A percentile compares a stretch with the other conserved stretches of the same genome.
Conservation (phyloP, 2,329 filamentous ascomycete species). For the Xylaria sp. region DNA sequence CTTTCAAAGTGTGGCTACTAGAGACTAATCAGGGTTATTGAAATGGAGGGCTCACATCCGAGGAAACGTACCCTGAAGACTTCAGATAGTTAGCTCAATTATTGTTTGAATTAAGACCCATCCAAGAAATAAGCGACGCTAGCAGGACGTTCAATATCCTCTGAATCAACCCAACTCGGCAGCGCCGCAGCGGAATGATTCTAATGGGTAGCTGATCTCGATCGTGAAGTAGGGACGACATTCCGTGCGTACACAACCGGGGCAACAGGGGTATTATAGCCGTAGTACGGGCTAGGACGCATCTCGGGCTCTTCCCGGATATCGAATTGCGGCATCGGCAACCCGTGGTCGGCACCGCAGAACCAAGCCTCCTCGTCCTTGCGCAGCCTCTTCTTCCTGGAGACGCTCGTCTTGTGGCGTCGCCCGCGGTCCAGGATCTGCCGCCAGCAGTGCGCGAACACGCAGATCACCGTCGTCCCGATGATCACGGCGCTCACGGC, state of each 20-base stretch:
- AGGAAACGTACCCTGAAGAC: neutral
- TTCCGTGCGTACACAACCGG: neutral
- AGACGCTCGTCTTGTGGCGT: too few relatives aligned
- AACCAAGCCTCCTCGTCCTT: constrained; percentile 33
- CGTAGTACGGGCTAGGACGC: neutral
- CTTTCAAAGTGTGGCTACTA: neutral
- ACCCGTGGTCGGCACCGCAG: constrained; percentile 17
- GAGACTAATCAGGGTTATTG: neutral
- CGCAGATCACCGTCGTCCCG: constrained; percentile 37
- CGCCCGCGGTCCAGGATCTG: constrained; percentile 31
- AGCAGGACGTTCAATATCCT: constrained; percentile 25
- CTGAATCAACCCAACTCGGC: constrained; percentile 17
- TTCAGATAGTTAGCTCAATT: neutral
- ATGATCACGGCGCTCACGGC: constrained; percentile 33
- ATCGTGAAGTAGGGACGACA: neutral
- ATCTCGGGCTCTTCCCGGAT: neutral
- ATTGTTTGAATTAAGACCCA: neutral
- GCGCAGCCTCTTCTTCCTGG: neutral
- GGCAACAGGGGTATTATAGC: neutral
- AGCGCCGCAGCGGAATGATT: constrained; percentile 5
- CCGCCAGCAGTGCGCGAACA: constrained; percentile 43
- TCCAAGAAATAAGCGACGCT: constrained; percentile 27
- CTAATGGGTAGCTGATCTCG: neutral
- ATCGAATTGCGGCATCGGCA: constrained; percentile 22
- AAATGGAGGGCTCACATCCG: too few relatives aligned